Base-by-base conservation (phyloP, 768 basidiomycete genomes). In the Calocybe indica region DNA sequence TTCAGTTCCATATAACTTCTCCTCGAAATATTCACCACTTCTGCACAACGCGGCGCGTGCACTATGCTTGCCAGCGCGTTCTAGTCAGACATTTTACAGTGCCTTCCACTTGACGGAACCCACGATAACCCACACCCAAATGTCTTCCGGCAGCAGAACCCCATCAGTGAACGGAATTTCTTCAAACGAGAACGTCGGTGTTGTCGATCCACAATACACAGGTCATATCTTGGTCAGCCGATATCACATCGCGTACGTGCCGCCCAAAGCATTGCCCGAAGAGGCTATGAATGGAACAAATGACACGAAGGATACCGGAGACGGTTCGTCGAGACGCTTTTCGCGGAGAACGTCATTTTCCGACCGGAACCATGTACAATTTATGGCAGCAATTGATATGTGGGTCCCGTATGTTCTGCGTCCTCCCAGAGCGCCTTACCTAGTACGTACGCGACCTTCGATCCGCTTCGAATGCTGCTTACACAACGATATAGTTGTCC, bases 311-410 rank as follows among this genome's bases (percentile, higher is more conserved):
- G 66, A 66, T 8, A 22, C 4, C 1, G 22, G 4, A 2, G 22
- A 22, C 22, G 4, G 22, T 22, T 22, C 22, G 4, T 22, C 22
- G 22, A 22, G 22, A 22, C 22, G 22, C 1, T 22, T 22, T 22
- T 47, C 45, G 8, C 70, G 84, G 47, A 70, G 83, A 15, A 56
- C 70, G 8, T 85, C 85, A 8, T 53, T 85, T 45, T 64, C 71
- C n/a, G 84, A 85, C 43, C 76, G 74, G 46, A 78, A 73, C 44
- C 71, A 69, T 34, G 71, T 79, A 40, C 83, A 88, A 40, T 90
- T 89, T 62, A 85, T 91, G 84, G 88, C 83, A 10, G 88, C 82
- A 3, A 76, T 91, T 43, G 85, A 88, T 51, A 73, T 91, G 63
- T 81, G 79, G 75, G 75, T 85, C 15, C 88, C 88, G 5, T 86